Evolutionary conservation across 1,284 basidiomycete genomes (phyloP), one percentile per base, ranked within the genome.

Genomic region (Malassezia sympodialis): DNA sequence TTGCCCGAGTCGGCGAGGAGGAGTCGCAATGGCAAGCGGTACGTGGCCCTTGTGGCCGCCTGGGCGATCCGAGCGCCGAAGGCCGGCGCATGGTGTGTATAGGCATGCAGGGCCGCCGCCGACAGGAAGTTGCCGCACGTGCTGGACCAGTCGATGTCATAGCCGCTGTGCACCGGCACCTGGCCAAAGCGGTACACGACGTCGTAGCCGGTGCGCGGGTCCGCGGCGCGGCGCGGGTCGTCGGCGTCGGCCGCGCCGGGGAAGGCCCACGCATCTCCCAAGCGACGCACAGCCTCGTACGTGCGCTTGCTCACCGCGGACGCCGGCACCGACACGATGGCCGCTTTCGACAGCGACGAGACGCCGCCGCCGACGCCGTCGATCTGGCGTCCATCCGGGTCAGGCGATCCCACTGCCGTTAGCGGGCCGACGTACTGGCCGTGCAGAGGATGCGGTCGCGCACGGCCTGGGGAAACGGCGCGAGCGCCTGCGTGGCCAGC

Each of bases 351-450:
- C 5, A 87, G 79, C 49, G 84, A 86, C 5, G 83, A 84, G 30
- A 86, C 78, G 2, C 87, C 87, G 3, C 87, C 87, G 8, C 87
- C 87, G 24, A 77, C 61, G 12, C 76, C 87, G 64, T 88, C 84
- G 19, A 89, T 79, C 76, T 90, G 87, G 11, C 86, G 79, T 4
- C 81, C 82, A 66, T 87, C 79, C 0, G 83, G 80, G 66, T 90
- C 87, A 0, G 87, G 87, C 1, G 84, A 87, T 15, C 87, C 87
- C 85, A 88, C 86, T n/a, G 85, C 80, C 0, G 82, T 45, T 12
- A 27, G 15, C 19, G 30, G 35, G 30, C 6, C 12, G 12, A 57
- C 50, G 17, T 44, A 53, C 51, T 66, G 1, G 69, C 69, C 1
- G 62, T 80, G 15, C 84, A 80, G 60, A 88, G 83, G 51, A 88